Evolutionary conservation across 805 yeast genomes (phyloP), one percentile per base, ranked within the genome.

Genomic region (Barnettozyma pratensis): DNA sequence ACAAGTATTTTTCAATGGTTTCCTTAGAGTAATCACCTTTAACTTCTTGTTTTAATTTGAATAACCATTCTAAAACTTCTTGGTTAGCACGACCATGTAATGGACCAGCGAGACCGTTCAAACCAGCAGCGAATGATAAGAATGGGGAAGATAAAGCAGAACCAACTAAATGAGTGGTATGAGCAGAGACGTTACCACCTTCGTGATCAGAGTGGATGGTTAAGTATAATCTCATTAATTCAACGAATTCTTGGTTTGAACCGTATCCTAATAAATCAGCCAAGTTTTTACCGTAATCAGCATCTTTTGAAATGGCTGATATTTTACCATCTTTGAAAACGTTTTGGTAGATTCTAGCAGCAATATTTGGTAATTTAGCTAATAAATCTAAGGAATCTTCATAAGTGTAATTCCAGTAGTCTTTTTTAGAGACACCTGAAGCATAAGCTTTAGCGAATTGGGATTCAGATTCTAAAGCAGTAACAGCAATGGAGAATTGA

Each of bases 121-220:
- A 67, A 70, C 94, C 94, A 43, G 94, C 91, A 48, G 94, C 83
- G 51, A 82, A 73, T 38, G 91, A 83, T 54, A 86, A 73, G 76
- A 73, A 86, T 61, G 94, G 92, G 41, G 87, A 83, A 31, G 88
- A 79, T 55, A 85, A 74, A 39, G 94, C 91, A 9, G 91, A 84
- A 60, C 94, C 94, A 54, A 85, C 94, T 65, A 85, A 72, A 70
- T 86, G 92, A 50, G 94, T 85, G 56, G 94, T 81, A 73, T 85
- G 94, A 43, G 94, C 94, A 54, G 89, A 82, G 52, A 85, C 94
- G 65, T 85, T 85, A 69, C 94, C 94, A 72, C 94, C 95, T 75
- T 86, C 95, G 73, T 86, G 95, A 67, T 86, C 95, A 48, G 89
- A 79, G 75, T 86, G 95, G 65, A 86, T 81, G 53, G 92, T 81